These are phyloP conservation scores for Cyclotella choctawhatcheeana DNA, from an alignment of 108 stramenopile species.

Conservation along the genomic window DNA sequence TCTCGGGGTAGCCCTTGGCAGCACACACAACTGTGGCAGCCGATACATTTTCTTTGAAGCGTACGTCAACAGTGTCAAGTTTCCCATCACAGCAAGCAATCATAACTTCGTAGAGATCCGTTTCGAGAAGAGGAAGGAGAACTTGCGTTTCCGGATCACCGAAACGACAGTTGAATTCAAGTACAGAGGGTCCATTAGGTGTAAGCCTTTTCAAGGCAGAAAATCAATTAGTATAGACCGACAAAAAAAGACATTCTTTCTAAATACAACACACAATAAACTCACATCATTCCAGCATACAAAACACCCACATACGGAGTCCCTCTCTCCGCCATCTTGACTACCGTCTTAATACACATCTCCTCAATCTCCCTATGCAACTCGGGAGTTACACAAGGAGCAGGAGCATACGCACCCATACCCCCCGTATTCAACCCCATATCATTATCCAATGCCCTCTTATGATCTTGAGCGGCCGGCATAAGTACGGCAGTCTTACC, in stretches of 20 bases:
- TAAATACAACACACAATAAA: slow-evolving; percentile 15
- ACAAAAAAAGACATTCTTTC: not conserved
- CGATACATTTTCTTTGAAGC: slow-evolving; percentile 79
- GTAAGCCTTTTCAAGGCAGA: slow-evolving; percentile 64
- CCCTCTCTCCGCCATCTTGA: slow-evolving; percentile 95
- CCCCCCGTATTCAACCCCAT: slow-evolving; percentile 98
- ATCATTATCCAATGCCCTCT: slow-evolving; percentile 97
- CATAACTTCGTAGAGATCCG: slow-evolving; percentile 92
- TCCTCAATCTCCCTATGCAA: slow-evolving; percentile 86
- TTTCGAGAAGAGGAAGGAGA: slow-evolving; percentile 96
- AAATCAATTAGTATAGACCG: not conserved
- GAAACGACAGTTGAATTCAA: slow-evolving; percentile 99
- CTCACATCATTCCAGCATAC: slow-evolving; percentile 98
- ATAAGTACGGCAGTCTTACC: slow-evolving; percentile 91
- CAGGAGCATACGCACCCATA: slow-evolving; percentile 99
- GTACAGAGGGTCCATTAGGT: slow-evolving; percentile 87
- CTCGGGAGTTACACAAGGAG: slow-evolving; percentile 93
- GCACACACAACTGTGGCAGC: slow-evolving; percentile 96
- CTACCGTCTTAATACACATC: slow-evolving; percentile 93
- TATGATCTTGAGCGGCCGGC: slow-evolving; percentile 98
- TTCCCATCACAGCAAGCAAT: slow-evolving; percentile 92
- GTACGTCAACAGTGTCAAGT: slow-evolving; percentile 78
- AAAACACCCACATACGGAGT: slow-evolving; percentile 96
- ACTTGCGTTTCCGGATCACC: slow-evolving; percentile 99
- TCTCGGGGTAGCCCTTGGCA: slow-evolving; percentile 92